Evolutionary conservation across 257 asterid genomes (phyloP).

Genomic region (Osmanthus fragrans): DNA sequence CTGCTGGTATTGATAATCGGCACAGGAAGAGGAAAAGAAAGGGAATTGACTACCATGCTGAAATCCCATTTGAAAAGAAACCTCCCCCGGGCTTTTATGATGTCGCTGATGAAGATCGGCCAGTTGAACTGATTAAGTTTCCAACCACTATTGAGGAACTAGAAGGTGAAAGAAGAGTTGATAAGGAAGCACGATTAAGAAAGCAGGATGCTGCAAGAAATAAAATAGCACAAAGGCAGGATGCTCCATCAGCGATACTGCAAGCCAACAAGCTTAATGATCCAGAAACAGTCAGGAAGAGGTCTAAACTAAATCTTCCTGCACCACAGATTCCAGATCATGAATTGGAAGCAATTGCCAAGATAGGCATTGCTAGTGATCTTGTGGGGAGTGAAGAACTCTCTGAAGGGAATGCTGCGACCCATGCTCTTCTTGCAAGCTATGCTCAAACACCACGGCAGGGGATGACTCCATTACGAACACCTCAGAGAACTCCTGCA

Average conservation of each 20-base stretch:
- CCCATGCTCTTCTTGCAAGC: conserved; percentile 88
- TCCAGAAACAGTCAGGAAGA: conserved; percentile 87
- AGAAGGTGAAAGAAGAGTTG: conserved; percentile 98
- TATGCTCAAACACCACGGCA: conserved; percentile 86
- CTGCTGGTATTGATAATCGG: conserved; percentile 81
- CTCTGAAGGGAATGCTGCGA: conserved; percentile 87
- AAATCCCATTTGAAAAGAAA: conserved; percentile 92
- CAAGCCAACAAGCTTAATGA: conserved; percentile 97
- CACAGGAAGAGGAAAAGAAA: conserved; percentile 87
- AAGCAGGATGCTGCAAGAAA: conserved; percentile 94
- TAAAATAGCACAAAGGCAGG: conserved; percentile 92
- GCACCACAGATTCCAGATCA: conserved; percentile 97
- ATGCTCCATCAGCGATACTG: conserved; percentile 88
- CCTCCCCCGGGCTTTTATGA: conserved; percentile 99
- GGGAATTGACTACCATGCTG: conserved; percentile 95
- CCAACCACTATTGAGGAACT: conserved; percentile 97
- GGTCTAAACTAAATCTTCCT: conserved; percentile 83
- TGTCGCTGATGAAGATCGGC: conserved; percentile 75
- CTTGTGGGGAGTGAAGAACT: conserved; percentile 81
- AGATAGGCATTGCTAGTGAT: conserved; percentile 91
- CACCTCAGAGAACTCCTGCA: conserved; percentile 95
- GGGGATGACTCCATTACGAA: conserved; percentile 87
- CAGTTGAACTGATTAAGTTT: conserved; percentile 71
- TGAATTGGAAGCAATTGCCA: conserved; percentile 95
- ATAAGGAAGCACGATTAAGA: conserved; percentile 81